Evolutionary conservation across 2,329 filamentous ascomycete species (phyloP).

Genomic region (Sarocladium brachiariae): DNA sequence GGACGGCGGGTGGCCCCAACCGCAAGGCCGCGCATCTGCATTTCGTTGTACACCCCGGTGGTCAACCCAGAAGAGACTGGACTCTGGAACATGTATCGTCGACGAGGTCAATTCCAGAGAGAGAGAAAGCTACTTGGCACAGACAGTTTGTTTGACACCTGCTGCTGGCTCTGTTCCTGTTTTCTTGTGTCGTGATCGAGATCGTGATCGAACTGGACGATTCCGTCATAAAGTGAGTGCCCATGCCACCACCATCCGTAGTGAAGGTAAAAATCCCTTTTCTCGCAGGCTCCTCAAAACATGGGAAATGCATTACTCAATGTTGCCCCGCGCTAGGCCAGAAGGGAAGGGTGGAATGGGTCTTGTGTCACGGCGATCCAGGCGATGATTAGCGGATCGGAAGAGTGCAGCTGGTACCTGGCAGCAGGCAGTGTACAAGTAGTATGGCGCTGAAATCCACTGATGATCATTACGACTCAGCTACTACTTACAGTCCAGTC

Average conservation of each 20-base stretch:
- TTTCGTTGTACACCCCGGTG: neutral
- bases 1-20: constrained; percentile 3
- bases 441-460: no score
- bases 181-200: no score
- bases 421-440: neutral
- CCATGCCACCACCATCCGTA: no score
- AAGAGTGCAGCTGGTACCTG: neutral
- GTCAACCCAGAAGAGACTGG: no score
- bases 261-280: neutral
- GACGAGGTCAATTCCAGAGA: neutral
- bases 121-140: no score
- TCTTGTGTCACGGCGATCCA: neutral
- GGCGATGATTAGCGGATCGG: neutral
- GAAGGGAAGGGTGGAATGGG: neutral
- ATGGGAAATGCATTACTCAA: neutral
- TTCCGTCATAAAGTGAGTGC: no score
- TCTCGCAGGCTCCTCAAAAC: neutral
- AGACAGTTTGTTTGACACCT: no score
- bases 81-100: neutral
- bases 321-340: neutral
- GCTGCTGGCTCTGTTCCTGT: neutral
- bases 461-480: no score
- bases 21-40: no score
- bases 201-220: neutral
- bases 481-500: no score